Evolutionary conservation across 2,329 filamentous ascomycete species (phyloP).

Genomic region (Colletotrichum plurivorum): DNA sequence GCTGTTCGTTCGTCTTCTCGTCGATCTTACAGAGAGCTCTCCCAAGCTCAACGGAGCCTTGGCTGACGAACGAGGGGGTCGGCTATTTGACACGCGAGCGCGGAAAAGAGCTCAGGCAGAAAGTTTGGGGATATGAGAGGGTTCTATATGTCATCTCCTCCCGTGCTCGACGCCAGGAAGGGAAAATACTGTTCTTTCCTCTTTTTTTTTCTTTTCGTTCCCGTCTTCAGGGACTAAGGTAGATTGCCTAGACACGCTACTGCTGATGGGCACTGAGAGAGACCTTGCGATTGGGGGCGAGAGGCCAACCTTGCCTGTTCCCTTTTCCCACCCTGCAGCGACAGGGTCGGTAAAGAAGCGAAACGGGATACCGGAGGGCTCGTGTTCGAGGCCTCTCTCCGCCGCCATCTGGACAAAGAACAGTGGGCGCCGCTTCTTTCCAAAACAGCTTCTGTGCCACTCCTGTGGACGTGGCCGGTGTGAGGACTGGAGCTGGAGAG

Average conservation of each 20-base stretch:
- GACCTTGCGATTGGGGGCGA: neutral
- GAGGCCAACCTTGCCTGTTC: slow-evolving; percentile 1
- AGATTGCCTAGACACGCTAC: slow-evolving; percentile 1
- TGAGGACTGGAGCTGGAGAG: slow-evolving; percentile 22
- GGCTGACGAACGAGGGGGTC: neutral
- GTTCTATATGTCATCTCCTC: slow-evolving; percentile 21
- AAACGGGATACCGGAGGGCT: slow-evolving; percentile 15
- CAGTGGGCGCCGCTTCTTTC: slow-evolving; percentile 25
- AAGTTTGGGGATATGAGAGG: neutral
- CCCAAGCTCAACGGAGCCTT: slow-evolving; percentile 23
- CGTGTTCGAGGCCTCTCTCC: neutral
- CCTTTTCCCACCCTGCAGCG: slow-evolving; percentile 14
- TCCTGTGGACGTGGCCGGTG: slow-evolving; percentile 17
- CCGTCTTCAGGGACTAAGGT: neutral
- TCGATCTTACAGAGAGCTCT: neutral
- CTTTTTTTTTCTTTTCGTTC: neutral
- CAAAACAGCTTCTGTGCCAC: slow-evolving; percentile 33
- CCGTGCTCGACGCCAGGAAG: neutral
- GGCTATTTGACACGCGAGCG: neutral
- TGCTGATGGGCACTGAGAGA: neutral
- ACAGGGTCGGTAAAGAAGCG: slow-evolving; percentile 15
- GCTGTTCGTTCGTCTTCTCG: neutral
- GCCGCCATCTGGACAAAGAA: neutral
- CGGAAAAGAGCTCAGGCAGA: slow-evolving; percentile 14
- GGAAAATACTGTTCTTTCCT: neutral